phyloP scores from a whole-genome alignment of 768 basidiomycete species.

The Daedaleopsis sinensis region DNA sequence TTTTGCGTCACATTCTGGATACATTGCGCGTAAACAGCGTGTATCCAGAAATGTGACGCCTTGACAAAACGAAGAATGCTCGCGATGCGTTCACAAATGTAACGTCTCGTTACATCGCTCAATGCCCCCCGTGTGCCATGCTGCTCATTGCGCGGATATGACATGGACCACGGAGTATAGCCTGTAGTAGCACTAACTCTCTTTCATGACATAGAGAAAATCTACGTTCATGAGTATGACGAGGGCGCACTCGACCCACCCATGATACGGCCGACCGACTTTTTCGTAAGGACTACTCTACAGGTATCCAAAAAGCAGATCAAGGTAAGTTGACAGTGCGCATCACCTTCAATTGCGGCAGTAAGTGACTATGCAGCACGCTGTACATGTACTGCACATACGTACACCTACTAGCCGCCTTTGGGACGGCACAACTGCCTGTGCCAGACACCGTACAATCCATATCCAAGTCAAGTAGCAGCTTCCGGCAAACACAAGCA shows the following conservation, averaged over 20 bases:
- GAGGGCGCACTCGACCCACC: conserved; percentile 22
- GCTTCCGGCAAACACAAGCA: background rate
- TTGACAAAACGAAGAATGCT: no score
- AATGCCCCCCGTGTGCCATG: no score
- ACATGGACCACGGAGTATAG: no score
- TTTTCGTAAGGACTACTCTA: conserved; percentile 14
- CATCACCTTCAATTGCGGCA: background rate
- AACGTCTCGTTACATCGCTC: no score
- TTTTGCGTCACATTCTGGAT: no score
- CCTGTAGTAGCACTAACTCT: no score
- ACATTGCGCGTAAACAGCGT: no score
- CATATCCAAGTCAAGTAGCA: conserved; percentile 5
- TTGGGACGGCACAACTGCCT: conserved; percentile 13
- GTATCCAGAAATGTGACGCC: no score
- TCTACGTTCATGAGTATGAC: conserved; percentile 18
- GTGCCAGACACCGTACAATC: conserved; percentile 12
- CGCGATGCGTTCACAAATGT: no score
- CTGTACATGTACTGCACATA: background rate
- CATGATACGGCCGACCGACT: conserved; percentile 3
- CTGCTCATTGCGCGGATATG: no score
- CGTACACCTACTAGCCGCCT: background rate
- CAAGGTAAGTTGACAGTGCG: background rate
- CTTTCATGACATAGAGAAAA: background rate
- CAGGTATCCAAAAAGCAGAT: background rate
- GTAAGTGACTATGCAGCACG: no score